These are phyloP conservation scores for Cystobasidiaceae sp. DNA, from an alignment of 1,284 basidiomycete genomes.

Conservation along the genomic window DNA sequence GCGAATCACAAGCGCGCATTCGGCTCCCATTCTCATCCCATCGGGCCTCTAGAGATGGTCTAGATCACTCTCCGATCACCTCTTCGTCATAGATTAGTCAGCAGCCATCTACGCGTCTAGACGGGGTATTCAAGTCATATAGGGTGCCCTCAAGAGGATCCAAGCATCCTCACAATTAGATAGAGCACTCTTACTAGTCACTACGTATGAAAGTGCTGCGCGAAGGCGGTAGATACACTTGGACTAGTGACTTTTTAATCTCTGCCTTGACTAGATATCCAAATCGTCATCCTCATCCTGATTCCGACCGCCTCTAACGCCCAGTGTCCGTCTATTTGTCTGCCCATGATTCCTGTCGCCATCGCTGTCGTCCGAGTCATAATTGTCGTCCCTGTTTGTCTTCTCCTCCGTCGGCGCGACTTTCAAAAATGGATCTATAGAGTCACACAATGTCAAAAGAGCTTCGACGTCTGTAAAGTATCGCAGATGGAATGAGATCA, in stretches of 20 bases:
- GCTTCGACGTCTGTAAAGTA: conserved; percentile 37
- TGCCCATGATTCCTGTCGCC: conserved; percentile 36
- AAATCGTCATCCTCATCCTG: conserved; percentile 38
- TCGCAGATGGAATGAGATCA: background rate
- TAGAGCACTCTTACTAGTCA: too few relatives aligned
- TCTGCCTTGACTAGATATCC: conserved; percentile 31
- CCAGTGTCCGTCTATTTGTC: conserved; percentile 10
- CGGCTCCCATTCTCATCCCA: too few relatives aligned
- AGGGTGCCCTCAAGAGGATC: too few relatives aligned
- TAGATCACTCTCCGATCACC: too few relatives aligned
- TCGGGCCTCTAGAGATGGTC: too few relatives aligned
- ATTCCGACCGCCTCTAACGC: background rate
- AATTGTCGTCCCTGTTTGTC: conserved; percentile 5
- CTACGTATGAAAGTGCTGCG: too few relatives aligned
- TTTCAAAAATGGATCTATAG: conserved; percentile 40
- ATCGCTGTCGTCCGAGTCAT: conserved; percentile 34
- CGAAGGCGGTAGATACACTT: too few relatives aligned
- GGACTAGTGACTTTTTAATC: background rate
- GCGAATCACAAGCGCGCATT: too few relatives aligned
- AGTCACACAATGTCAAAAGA: conserved; percentile 39
- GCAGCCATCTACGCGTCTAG: too few relatives aligned
- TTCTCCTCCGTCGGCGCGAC: conserved; percentile 29
- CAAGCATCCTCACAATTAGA: too few relatives aligned
- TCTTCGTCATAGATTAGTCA: too few relatives aligned
- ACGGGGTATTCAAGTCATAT: too few relatives aligned